These are phyloP conservation scores for Ophiostoma pallidulum DNA, from an alignment of 2,329 filamentous ascomycete genomes.

Conservation along the genomic window DNA sequence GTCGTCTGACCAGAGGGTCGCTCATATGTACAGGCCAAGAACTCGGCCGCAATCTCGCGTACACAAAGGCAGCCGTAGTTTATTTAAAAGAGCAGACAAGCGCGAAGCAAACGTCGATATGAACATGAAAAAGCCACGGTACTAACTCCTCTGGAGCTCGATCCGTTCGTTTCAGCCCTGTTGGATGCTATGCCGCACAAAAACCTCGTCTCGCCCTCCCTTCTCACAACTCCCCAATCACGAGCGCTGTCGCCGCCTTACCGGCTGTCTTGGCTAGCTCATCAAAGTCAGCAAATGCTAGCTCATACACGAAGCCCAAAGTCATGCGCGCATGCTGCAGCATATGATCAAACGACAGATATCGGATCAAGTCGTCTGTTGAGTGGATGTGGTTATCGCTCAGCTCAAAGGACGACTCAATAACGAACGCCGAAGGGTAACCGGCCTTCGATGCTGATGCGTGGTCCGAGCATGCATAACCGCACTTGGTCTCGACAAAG, in stretches of 20 bases:
- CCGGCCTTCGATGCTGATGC: conserved; percentile 57
- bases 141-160: not conserved
- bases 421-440: conserved; percentile 56
- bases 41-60: no score
- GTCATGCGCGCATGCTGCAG: conserved; percentile 50
- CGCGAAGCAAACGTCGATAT: no score
- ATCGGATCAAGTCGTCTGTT: conserved; percentile 60
- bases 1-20: no score
- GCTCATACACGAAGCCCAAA: conserved; percentile 38
- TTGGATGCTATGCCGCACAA: no score
- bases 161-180: not conserved
- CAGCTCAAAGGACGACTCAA: conserved; percentile 50
- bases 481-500: conserved; percentile 39
- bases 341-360: conserved; percentile 58
- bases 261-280: conserved; percentile 21
- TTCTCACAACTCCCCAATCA: conserved; percentile 19
- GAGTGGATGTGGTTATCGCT: conserved; percentile 65
- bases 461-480: conserved; percentile 57
- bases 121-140: no score
- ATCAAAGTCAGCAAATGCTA: conserved; percentile 30
- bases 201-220: no score
- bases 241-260: conserved; percentile 6
- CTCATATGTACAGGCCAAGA: no score
- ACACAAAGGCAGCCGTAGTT: no score
- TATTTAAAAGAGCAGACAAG: no score